These are phyloP conservation scores for Glebionis coronaria DNA, from an alignment of 129 eudicot species.

Conservation along the genomic window DNA sequence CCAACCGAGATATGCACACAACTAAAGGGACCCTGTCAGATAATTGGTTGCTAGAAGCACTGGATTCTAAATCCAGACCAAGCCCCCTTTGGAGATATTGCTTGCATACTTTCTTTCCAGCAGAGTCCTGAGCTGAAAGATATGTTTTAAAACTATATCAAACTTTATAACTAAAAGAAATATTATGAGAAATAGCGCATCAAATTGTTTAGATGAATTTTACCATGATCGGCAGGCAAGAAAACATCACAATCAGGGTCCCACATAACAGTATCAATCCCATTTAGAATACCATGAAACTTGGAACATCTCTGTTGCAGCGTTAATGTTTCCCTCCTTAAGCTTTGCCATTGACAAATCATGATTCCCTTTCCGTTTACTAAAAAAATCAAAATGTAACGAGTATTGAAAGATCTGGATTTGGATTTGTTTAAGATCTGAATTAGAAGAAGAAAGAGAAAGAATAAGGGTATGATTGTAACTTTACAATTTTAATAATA, in stretches of 20 bases:
- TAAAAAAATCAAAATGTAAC: slow-evolving; percentile 9
- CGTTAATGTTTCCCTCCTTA: slow-evolving; percentile 62
- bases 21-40: slow-evolving; percentile 58
- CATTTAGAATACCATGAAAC: slow-evolving; percentile 75
- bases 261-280: slow-evolving; percentile 84
- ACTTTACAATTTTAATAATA: too few species aligned
- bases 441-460: too few species aligned
- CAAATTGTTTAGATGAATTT: slow-evolving; percentile 1
- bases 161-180: background rate
- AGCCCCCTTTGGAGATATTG: slow-evolving; percentile 71
- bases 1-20: slow-evolving; percentile 82
- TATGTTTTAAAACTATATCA: background rate
- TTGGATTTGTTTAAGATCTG: too few species aligned
- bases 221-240: slow-evolving; percentile 82
- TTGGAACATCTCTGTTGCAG: slow-evolving; percentile 81
- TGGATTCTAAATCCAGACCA: slow-evolving; percentile 50
- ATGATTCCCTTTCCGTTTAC: slow-evolving; percentile 58
- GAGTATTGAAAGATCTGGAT: too few species aligned
- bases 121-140: slow-evolving; percentile 47
- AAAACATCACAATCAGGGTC: slow-evolving; percentile 66
- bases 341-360: slow-evolving; percentile 76
- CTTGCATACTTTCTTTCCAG: slow-evolving; percentile 70
- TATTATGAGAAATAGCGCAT: background rate
- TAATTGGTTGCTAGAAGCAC: slow-evolving; percentile 1
- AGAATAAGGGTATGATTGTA: too few species aligned